phyloP scores from a whole-genome alignment of 306 rosid species.

The Medicago ruthenica region DNA sequence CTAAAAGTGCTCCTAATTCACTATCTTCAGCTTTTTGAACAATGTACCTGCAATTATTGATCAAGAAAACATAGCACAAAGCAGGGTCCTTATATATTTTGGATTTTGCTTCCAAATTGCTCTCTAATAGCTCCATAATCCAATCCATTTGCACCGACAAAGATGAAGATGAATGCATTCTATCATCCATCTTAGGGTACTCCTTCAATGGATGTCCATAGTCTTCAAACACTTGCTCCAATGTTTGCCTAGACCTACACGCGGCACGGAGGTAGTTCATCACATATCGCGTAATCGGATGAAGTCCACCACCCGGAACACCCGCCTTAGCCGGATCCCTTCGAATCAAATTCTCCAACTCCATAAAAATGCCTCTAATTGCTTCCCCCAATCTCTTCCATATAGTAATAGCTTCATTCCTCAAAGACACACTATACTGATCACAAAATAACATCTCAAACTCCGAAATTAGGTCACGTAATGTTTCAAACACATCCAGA shows the following conservation, averaged over 20 bases:
- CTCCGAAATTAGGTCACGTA: constrained; percentile 81
- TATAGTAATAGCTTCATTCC: constrained; percentile 79
- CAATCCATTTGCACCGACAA: constrained; percentile 86
- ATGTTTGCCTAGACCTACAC: constrained; percentile 67
- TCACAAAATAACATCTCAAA: constrained; percentile 74
- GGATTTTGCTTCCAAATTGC: constrained; percentile 91
- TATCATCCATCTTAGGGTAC: constrained; percentile 61
- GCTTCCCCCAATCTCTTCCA: constrained; percentile 94
- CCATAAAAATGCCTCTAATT: constrained; percentile 87
- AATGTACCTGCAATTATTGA: constrained; percentile 90
- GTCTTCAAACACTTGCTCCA: constrained; percentile 89
- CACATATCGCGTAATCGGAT: constrained; percentile 93
- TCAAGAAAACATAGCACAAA: constrained; percentile 76
- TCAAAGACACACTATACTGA: constrained; percentile 70
- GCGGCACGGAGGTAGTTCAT: constrained; percentile 95
- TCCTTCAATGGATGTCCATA: constrained; percentile 54
- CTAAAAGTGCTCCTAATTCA: constrained; percentile 76
- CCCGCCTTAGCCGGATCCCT: constrained; percentile 79
- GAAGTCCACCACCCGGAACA: constrained; percentile 93
- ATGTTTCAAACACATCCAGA: constrained; percentile 78
- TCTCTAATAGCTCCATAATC: constrained; percentile 89
- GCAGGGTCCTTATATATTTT: constrained; percentile 75
- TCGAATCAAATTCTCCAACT: constrained; percentile 86
- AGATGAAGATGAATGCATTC: constrained; percentile 47
- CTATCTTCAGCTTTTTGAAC: constrained; percentile 79